These are phyloP conservation scores for Pilasporangium apinafurcum DNA, from an alignment of 352 stramenopile species.

Conservation along the genomic window DNA sequence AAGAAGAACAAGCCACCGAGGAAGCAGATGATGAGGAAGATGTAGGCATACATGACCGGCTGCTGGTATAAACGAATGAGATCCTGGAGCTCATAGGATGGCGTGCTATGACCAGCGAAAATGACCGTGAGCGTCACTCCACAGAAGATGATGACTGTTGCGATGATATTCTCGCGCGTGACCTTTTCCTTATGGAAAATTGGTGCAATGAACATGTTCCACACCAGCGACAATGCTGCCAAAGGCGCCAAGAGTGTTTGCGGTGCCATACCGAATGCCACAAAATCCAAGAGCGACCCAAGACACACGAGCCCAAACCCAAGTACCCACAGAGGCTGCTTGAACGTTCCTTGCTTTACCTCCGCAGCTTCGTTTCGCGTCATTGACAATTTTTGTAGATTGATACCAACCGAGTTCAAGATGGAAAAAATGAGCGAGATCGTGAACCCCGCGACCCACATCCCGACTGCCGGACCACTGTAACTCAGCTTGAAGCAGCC, in stretches of 20 bases:
- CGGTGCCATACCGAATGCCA: constrained; percentile 88
- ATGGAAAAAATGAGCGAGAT: constrained; percentile 87
- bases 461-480: constrained; percentile 56
- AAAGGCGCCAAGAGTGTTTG: constrained; percentile 87
- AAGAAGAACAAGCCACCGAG: constrained; percentile 52
- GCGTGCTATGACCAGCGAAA: constrained; percentile 82
- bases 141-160: constrained; percentile 85
- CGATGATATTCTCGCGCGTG: constrained; percentile 71
- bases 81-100: constrained; percentile 81
- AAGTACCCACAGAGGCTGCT: constrained; percentile 87
- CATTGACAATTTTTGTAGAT: constrained; percentile 89
- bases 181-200: constrained; percentile 89
- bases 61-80: constrained; percentile 80
- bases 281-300: constrained; percentile 86
- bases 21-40: constrained; percentile 69
- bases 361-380: constrained; percentile 54
- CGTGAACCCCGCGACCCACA: constrained; percentile 84
- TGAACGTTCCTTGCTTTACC: constrained; percentile 69
- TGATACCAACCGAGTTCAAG: constrained; percentile 88
- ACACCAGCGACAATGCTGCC: constrained; percentile 85
- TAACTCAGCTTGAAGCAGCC: constrained; percentile 82
- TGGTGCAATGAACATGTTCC: constrained; percentile 90
- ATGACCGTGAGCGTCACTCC: constrained; percentile 87
- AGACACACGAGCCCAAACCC: constrained; percentile 79
- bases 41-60: constrained; percentile 80